A percentile compares a stretch with the other conserved stretches of the same genome.
Evolutionary conservation across 768 basidiomycete genomes (phyloP).

Genomic region (Russula olivacea): DNA sequence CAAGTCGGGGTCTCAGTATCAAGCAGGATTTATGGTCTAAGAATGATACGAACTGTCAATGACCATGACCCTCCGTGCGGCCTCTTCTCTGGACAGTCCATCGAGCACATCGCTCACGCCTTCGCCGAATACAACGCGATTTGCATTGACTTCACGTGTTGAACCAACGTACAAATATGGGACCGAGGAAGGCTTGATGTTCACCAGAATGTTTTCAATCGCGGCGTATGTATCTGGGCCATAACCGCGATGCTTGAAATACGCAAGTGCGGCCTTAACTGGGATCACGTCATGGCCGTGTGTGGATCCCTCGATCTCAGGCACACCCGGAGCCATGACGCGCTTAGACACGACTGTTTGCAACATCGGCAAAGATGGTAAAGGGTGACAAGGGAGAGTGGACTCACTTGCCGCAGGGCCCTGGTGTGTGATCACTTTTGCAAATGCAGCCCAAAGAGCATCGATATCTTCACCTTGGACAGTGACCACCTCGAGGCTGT

Average conservation of each 20-base stretch:
- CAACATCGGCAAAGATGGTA: background rate
- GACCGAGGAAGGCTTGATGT: constrained; percentile 53
- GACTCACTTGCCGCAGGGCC: constrained; percentile 72
- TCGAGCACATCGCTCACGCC: constrained; percentile 78
- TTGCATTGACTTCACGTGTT: constrained; percentile 69
- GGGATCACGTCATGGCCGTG: constrained; percentile 87
- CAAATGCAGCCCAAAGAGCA: constrained; percentile 63
- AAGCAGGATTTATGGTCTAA: background rate
- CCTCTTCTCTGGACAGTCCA: constrained; percentile 66
- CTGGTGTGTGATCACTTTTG: constrained; percentile 47
- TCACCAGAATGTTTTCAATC: constrained; percentile 49
- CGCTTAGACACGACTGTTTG: constrained; percentile 59
- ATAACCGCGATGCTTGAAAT: constrained; percentile 62
- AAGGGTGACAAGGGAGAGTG: background rate
- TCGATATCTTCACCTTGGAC: constrained; percentile 79
- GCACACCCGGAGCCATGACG: constrained; percentile 40
- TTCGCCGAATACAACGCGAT: constrained; percentile 80
- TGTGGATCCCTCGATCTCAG: constrained; percentile 68
- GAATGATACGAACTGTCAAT: constrained; percentile 60
- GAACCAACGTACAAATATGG: constrained; percentile 65
- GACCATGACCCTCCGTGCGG: constrained; percentile 74
- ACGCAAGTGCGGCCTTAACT: constrained; percentile 70
- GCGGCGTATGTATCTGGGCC: constrained; percentile 32
- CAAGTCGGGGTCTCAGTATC: constrained; percentile 14
- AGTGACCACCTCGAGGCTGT: constrained; percentile 70